Base-by-base conservation (phyloP, 805 yeast genomes). In the Kazachstania psychrophila region DNA sequence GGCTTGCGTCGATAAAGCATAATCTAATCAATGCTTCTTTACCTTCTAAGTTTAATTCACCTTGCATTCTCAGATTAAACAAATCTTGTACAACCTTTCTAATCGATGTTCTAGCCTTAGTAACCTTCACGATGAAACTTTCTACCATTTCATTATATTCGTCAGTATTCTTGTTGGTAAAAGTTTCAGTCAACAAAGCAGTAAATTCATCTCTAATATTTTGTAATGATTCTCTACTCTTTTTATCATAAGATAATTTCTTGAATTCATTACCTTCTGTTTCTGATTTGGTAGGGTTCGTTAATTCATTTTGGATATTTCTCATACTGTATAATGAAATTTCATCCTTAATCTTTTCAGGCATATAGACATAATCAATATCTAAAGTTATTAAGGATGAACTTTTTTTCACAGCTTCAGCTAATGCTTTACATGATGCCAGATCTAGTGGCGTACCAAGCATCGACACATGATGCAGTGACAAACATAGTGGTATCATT, bases 241-340 rank as follows among this genome's bases (percentile, higher is more conserved):
- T n/a, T 5, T 22, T 22, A 11, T n/a, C 15, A 1, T 23, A 13
- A n/a, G n/a, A 8, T n/a, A 26, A 22, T 8, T 7, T 13, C 13
- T 16, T 23, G 14, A 10, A 9, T 3, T 15, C 10, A 6, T 38
- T 42, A 4, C 20, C 15, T 13, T 33, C 28, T 18, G 25, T 20
- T 14, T 25, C 36, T 8, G 34, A 23, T 20, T 34, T 36, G 7
- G 41, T 44, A 5, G 48, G 46, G 13, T 42, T 49, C 28, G 54
- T 48, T 22, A 79, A 56, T 36, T 73, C 70, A 16, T 62, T 56
- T 47, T 80, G 88, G 76, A 86, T 77, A 56, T 88, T 88, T 50
- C 79, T 73, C 76, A 88, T 77, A 9, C 89, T 77, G 53, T 80
- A 80, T 17, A 83, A 64, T 0, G 94, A 85, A 33, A 87, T 69